Base-by-base conservation (phyloP, 140 eudicot species). In the Cichorium intybus region DNA sequence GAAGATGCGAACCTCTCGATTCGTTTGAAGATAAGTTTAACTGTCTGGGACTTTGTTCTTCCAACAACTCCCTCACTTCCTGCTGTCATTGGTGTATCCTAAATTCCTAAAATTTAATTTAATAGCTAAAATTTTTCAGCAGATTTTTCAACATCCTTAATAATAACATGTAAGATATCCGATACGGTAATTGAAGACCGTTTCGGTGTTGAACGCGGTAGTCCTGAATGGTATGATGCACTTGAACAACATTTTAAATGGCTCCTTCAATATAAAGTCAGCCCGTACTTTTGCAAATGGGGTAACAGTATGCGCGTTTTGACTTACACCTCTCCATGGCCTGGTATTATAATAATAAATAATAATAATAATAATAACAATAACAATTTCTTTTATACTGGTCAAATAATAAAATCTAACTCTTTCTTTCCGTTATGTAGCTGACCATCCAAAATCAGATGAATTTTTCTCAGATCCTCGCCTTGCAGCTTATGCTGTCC, bases 31-130 rank as follows among this genome's bases (percentile, higher is more conserved):
- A 63, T 92, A 68, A 71, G 76, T 66, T 75, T 92, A 77, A 92
- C 98, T 45, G 85, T 92, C 16, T 92, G 98, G 98, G 95, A 85
- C 62, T 92, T 88, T 64, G 76, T 73, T 71, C 95, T 88, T 77
- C 98, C 96, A 0, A 75, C 51, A 7, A 92, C 98, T 15, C 98
- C 98, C 70, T 92, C 98, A 14, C 81, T 92, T 74, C 98, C 96
- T 35, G 96, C 98, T 33, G 98, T 92, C 62, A 84, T 92, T 75
- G 98, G 98, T 70, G 98, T 92, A 92, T 88, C 98, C 98, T 81
- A 24, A 12, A 53, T 33, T 47, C 27, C 28, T 59, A 24, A 15
- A 57, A 10, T 41, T 58, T 17, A 33, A 10, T 31, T 45, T 55
- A 7, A 31, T 24, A 59, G 24, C 48, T 18, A 35, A 26, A 55